Conservation (phyloP, 164 flowering plant species). For the Aristolochia contorta region DNA sequence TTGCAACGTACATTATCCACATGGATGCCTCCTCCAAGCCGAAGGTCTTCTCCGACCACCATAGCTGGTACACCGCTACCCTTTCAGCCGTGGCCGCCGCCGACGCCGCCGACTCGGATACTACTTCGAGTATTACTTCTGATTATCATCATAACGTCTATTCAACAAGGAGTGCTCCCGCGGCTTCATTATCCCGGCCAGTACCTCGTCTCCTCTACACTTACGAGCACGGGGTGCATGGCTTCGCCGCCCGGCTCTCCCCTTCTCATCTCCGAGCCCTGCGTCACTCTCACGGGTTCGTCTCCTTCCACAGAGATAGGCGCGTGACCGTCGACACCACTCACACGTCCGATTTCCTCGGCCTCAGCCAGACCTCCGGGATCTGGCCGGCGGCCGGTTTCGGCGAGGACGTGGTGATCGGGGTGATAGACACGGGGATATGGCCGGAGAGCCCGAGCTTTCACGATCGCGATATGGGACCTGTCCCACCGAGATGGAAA, state of each 20-base stretch:
- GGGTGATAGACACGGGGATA: slow-evolving; percentile 61
- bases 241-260: slow-evolving; percentile 52
- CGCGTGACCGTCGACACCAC: slow-evolving; percentile 42
- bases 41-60: slow-evolving; percentile 37
- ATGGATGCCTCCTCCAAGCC: slow-evolving; percentile 63
- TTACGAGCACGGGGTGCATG: slow-evolving; percentile 41
- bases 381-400: slow-evolving; percentile 37
- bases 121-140: too few species aligned
- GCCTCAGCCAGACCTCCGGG: slow-evolving; percentile 31
- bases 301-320: slow-evolving; percentile 32
- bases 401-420: slow-evolving; percentile 54
- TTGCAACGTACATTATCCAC: slow-evolving; percentile 46
- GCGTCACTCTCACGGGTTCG: slow-evolving; percentile 31
- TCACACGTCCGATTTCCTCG: slow-evolving; percentile 43
- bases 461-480: slow-evolving; percentile 40
- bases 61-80: slow-evolving; percentile 41
- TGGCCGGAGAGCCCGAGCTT: slow-evolving; percentile 82
- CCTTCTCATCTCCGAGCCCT: slow-evolving; percentile 30
- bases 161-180: too few species aligned
- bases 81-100: slow-evolving; percentile 10
- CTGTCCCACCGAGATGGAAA: slow-evolving; percentile 55
- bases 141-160: too few species aligned
- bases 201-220: slow-evolving; percentile 27
- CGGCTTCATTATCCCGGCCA: too few species aligned
- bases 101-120: too few species aligned